Evolutionary conservation across 2,329 filamentous ascomycete species (phyloP).

Genomic region (Aspergillus oerlinghausenensis): DNA sequence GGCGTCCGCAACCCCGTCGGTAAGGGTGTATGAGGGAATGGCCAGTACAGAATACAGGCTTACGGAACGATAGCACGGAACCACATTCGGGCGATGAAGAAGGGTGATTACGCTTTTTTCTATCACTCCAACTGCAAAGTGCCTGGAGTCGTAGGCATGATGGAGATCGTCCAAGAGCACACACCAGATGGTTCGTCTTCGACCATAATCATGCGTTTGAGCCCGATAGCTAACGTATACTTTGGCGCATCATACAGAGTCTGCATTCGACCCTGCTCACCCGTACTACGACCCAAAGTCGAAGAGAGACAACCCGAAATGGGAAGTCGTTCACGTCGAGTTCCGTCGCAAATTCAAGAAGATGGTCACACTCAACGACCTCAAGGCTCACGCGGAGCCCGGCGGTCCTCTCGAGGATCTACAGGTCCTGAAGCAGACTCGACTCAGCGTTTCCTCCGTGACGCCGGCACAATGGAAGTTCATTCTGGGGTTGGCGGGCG

Average conservation of each 20-base stretch:
- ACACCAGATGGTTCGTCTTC: conserved; percentile 65
- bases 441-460: conserved; percentile 68
- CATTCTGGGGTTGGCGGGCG: conserved; percentile 41
- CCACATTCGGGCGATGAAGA: conserved; percentile 85
- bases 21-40: conserved; percentile 20
- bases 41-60: conserved; percentile 6
- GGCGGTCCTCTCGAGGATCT: conserved; percentile 62
- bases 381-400: conserved; percentile 60
- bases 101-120: conserved; percentile 90
- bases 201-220: conserved; percentile 11
- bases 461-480: conserved; percentile 45
- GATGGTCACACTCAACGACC: conserved; percentile 64
- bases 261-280: conserved; percentile 65
- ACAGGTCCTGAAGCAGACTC: conserved; percentile 76
- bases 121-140: conserved; percentile 93
- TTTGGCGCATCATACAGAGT: conserved; percentile 43
- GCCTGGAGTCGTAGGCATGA: conserved; percentile 79
- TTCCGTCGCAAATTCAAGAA: conserved; percentile 78
- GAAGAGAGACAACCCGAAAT: conserved; percentile 65
- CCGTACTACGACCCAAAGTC: conserved; percentile 83
- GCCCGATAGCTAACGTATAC: conserved; percentile 8
- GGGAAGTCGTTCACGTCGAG: conserved; percentile 84
- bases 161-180: conserved; percentile 84
- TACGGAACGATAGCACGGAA: conserved; percentile 61
- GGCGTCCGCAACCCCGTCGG: conserved; percentile 43